These are phyloP conservation scores for Leonotis leonurus DNA, from an alignment of 257 asterid species.

Conservation along the genomic window DNA sequence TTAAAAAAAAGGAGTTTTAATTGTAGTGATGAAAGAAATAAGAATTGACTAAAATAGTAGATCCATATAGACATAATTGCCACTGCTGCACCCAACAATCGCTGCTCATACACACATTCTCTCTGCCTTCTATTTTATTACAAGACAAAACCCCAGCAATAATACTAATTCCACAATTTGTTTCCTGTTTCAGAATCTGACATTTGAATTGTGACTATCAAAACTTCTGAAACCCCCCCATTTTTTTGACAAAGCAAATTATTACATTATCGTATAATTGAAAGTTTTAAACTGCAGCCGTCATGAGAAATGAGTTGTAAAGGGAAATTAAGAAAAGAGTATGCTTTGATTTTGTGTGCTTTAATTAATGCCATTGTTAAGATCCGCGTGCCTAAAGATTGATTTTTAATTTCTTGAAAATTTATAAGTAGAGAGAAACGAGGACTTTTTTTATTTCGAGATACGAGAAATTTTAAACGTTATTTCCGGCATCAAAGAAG, in stretches of 20 bases:
- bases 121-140: constrained; percentile 4
- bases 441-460: background rate
- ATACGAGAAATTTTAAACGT: background rate
- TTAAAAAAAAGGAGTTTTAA: background rate
- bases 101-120: constrained; percentile 24
- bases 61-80: constrained; percentile 24
- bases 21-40: constrained; percentile 15
- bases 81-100: constrained; percentile 36
- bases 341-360: background rate
- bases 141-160: constrained; percentile 2
- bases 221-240: background rate
- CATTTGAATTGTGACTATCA: constrained; percentile 19
- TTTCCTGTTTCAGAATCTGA: constrained; percentile 18
- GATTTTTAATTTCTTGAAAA: constrained; percentile 11
- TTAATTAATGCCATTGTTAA: background rate
- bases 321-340: background rate
- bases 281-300: too few species aligned
- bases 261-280: too few species aligned
- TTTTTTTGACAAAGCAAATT: background rate
- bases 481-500: background rate
- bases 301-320: too few species aligned
- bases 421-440: background rate
- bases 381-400: constrained; percentile 13
- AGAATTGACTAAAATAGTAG: constrained; percentile 34
- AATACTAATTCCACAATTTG: constrained; percentile 11